Evolutionary conservation across 1,284 basidiomycete species (phyloP).

Genomic region (Mrakiaceae sp.): DNA sequence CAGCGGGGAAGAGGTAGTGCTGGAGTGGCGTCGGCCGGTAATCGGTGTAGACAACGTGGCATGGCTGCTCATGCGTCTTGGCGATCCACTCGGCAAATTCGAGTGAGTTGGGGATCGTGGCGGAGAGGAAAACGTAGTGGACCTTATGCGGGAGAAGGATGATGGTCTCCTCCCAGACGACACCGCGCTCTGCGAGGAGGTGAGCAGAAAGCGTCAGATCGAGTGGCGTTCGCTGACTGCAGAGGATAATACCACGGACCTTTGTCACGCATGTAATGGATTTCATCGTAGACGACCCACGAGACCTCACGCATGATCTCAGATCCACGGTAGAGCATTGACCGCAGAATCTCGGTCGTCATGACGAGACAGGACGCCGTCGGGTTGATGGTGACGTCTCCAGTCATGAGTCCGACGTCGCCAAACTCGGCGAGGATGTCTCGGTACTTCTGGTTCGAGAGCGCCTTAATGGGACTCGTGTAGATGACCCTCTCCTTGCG

Average conservation of each 20-base stretch:
- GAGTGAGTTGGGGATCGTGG: slow-evolving; percentile 99
- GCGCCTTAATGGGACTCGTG: slow-evolving; percentile 97
- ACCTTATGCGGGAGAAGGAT: slow-evolving; percentile 93
- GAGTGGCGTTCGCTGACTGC: too few species aligned
- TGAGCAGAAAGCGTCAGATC: neutral
- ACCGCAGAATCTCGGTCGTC: slow-evolving; percentile 99
- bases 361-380: slow-evolving; percentile 94
- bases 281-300: slow-evolving; percentile 99
- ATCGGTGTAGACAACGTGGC: slow-evolving; percentile 98
- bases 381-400: slow-evolving; percentile 99
- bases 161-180: slow-evolving; percentile 69
- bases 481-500: slow-evolving; percentile 95
- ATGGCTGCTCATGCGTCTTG: slow-evolving; percentile 93
- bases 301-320: slow-evolving; percentile 99
- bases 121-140: slow-evolving; percentile 98
- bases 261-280: slow-evolving; percentile 99
- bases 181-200: slow-evolving; percentile 39
- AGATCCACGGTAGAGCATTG: slow-evolving; percentile 97
- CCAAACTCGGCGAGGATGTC: slow-evolving; percentile 95
- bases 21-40: slow-evolving; percentile 96
- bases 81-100: slow-evolving; percentile 99
- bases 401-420: slow-evolving; percentile 98
- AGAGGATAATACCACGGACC: slow-evolving; percentile 1
- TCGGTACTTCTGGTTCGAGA: slow-evolving; percentile 98
- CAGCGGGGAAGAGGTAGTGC: slow-evolving; percentile 95